These are phyloP conservation scores for Calonectria hongkongensis DNA, from an alignment of 2,329 filamentous ascomycete genomes.

Conservation along the genomic window DNA sequence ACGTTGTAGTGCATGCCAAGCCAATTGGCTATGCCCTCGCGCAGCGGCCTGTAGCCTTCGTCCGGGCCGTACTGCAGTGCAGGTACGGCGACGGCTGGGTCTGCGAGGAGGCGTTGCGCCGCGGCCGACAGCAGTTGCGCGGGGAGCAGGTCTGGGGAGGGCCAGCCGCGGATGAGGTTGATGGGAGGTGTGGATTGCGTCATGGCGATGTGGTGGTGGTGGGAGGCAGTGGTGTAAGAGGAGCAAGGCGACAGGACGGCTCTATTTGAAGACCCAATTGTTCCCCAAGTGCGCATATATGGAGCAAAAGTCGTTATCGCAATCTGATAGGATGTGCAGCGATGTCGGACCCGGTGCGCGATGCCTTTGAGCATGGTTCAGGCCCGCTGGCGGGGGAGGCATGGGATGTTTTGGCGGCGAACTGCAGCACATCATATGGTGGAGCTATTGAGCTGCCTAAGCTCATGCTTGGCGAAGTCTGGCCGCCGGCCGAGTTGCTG, in stretches of 20 bases:
- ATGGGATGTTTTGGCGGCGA: not conserved
- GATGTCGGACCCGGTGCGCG: slow-evolving; percentile 48
- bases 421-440: slow-evolving; percentile 12
- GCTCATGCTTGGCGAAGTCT: not conserved
- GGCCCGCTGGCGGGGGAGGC: not conserved
- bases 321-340: slow-evolving; percentile 39
- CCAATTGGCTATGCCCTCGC: slow-evolving; percentile 82
- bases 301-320: slow-evolving; percentile 5
- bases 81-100: slow-evolving; percentile 74
- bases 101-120: slow-evolving; percentile 75
- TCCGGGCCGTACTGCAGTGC: slow-evolving; percentile 89
- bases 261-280: slow-evolving; percentile 23
- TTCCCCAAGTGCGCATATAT: not conserved
- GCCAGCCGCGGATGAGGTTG: slow-evolving; percentile 83
- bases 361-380: slow-evolving; percentile 42
- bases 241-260: not conserved
- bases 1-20: slow-evolving; percentile 77
- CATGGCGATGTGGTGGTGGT: slow-evolving; percentile 47
- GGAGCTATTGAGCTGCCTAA: not conserved
- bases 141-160: slow-evolving; percentile 78
- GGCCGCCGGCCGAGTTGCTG: slow-evolving; percentile 12
- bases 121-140: slow-evolving; percentile 76
- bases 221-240: not conserved
- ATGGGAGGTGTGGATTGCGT: slow-evolving; percentile 66
- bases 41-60: slow-evolving; percentile 81